Evolutionary conservation across 129 eudicot species (phyloP).

Genomic region (Flaveria bidentis): DNA sequence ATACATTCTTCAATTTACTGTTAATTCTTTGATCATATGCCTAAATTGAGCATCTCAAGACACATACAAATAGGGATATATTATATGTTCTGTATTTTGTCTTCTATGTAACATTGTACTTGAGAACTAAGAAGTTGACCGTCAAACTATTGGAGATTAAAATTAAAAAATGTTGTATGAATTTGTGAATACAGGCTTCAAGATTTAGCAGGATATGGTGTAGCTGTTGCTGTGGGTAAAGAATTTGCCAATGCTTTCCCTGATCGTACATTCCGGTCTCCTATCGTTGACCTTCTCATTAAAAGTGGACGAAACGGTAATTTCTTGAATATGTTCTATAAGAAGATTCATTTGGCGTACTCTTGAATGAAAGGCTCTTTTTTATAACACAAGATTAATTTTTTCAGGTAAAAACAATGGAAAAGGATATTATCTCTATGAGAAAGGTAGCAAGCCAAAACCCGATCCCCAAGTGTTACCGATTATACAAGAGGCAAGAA

Average conservation of each 20-base stretch:
- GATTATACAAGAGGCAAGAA: conserved; percentile 71
- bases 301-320: conserved; percentile 89
- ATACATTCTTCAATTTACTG: background rate
- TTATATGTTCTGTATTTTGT: background rate
- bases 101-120: background rate
- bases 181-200: conserved; percentile 60
- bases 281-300: conserved; percentile 65
- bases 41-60: background rate
- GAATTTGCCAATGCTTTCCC: conserved; percentile 61
- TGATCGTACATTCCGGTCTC: conserved; percentile 74
- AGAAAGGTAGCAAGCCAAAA: conserved; percentile 93
- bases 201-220: conserved; percentile 98
- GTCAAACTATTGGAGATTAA: background rate
- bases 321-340: background rate
- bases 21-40: background rate
- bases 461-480: conserved; percentile 80
- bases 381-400: background rate
- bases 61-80: background rate
- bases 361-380: conserved; percentile 2
- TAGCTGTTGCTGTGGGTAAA: conserved; percentile 73
- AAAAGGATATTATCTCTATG: conserved; percentile 81
- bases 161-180: background rate
- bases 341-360: background rate
- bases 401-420: conserved; percentile 84
- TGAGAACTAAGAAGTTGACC: background rate